These are phyloP conservation scores for Rhodotorula mucilaginosa DNA, from an alignment of 1,284 basidiomycete species.

Conservation along the genomic window DNA sequence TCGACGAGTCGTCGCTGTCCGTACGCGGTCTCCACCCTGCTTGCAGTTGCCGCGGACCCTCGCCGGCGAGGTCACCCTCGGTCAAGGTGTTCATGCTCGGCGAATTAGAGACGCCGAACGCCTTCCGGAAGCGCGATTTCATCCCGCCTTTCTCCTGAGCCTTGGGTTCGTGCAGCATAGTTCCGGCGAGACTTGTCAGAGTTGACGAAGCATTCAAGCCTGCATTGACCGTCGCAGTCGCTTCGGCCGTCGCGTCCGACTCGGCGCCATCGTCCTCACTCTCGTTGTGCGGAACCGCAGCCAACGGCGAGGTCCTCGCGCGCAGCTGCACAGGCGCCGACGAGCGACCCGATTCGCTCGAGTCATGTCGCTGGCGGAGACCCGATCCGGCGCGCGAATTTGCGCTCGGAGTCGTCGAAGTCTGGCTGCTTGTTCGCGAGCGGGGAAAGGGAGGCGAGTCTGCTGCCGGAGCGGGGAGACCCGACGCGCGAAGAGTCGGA, in stretches of 20 bases:
- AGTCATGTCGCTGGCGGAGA: neutral
- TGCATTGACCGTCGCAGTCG: constrained; percentile 13
- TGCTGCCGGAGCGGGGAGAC: constrained; percentile 2
- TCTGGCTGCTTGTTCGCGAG: constrained; percentile 9
- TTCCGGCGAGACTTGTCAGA: neutral
- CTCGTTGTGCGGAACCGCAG: constrained; percentile 6
- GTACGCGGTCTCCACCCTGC: neutral
- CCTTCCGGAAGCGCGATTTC: constrained; percentile 35
- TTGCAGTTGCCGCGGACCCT: constrained; percentile 16
- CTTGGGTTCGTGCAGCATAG: neutral
- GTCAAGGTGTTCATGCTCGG: constrained; percentile 8
- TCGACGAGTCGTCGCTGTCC: constrained; percentile 17
- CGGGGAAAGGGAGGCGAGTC: constrained; percentile 8
- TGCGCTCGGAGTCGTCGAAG: constrained; percentile 7
- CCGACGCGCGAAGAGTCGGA: neutral
- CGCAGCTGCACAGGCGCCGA: constrained; percentile 21
- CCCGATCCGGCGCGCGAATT: neutral
- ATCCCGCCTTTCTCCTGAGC: constrained; percentile 34
- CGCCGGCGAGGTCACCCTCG: constrained; percentile 25
- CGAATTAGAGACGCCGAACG: constrained; percentile 28
- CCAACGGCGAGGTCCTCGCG: constrained; percentile 21
- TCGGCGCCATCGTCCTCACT: constrained; percentile 22
- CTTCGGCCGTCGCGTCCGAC: constrained; percentile 35
- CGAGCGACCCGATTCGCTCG: constrained; percentile 28
- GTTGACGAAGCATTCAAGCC: constrained; percentile 1